Base-by-base conservation (phyloP, 495 filamentous ascomycete genomes). In the Penicillium goetzii region DNA sequence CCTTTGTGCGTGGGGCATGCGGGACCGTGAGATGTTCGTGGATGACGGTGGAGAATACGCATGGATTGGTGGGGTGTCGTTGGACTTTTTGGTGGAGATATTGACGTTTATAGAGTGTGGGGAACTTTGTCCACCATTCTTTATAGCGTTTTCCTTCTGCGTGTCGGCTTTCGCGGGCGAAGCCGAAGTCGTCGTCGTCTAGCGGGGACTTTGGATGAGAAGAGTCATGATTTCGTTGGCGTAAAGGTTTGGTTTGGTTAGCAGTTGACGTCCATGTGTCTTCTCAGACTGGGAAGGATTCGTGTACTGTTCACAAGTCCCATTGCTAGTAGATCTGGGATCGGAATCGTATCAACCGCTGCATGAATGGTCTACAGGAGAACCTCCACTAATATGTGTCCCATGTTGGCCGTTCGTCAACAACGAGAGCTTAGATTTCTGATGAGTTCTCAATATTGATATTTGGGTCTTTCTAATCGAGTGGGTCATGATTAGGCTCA, bases 41-140 rank as follows among this genome's bases (percentile, higher is more conserved):
- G 49, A 32, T 32, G 11, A 23, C 4, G 17, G 25, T 30, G 5
- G 49, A 17, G n/a, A 52, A 52, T 52, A 17, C 28, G 25, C 49
- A 52, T 5, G 1, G 25, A 26, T 15, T 52, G 14, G 8, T 32
- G n/a, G 25, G 49, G 17, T 52, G 49, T 52, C n/a, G 49, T 32
- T 52, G 49, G 9, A 52, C 25, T 6, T 52, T 52, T n/a, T 30
- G 25, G n/a, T 32, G 49, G 25, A 52, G 49, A 17, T 52, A 52
- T 52, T 52, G 49, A 3, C 30, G 30, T 32, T 52, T 52, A 15
- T 32, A 32, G 25, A 3, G 26, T 5, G 7, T 30, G 1, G 49
- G 49, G 21, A 52, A 30, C 2, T 52, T 30, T 7, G 6, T 10
- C 49, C 49, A 52, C 49, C 49, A 30, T 17, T 14, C 10, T 32